Evolutionary conservation across 2,329 filamentous ascomycete genomes (phyloP), one percentile per base, ranked within the genome.

Genomic region (Epichloe sibirici): DNA sequence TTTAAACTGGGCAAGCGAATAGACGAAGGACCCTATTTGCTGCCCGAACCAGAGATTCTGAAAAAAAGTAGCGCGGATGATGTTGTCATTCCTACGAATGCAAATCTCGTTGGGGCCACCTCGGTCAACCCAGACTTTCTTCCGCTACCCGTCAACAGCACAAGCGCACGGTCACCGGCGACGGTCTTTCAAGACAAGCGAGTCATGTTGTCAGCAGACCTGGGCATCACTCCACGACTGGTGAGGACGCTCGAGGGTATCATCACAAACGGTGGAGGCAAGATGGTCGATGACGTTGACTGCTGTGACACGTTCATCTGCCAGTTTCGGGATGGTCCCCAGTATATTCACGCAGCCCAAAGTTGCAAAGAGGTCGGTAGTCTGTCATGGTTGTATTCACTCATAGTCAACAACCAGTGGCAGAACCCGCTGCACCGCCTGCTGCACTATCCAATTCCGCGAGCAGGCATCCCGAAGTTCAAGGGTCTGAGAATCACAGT

Each of bases 1-100:
- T 79, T 98, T 59, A 93, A 88, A 68, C 80, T 98, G 31, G 90
- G 91, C 48, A 90, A 89, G 67, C 83, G 88, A 54, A 96, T 98
- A 59, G 86, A 88, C 59, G 93, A 98, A 66, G 72, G 75, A 6
- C 93, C 93, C 0, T 98, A 98, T 64, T 71, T 81, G 21, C 76
- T 97, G 1, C 93, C 93, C 1, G 76, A 97, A 58, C 87, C 93
- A 1, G 88, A 94, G 58, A 86, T 95, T 37, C 72, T 95, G n/a
- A 75, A 73, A 40, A 74, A 73, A 44, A 70, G 73, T 6, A 70
- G 78, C 21, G 74, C 82, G 54, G 77, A 80, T 48, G 69, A 74
- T 3, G 69, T 85, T 49, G 72, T 74, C 28, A 75, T 82, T 23
- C 77, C 79, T 1, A 67, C 71, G 5, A 83, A 78, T 60, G 71